Evolutionary conservation across 345 rosid species (phyloP).

Genomic region (Fremontodendron californicum): DNA sequence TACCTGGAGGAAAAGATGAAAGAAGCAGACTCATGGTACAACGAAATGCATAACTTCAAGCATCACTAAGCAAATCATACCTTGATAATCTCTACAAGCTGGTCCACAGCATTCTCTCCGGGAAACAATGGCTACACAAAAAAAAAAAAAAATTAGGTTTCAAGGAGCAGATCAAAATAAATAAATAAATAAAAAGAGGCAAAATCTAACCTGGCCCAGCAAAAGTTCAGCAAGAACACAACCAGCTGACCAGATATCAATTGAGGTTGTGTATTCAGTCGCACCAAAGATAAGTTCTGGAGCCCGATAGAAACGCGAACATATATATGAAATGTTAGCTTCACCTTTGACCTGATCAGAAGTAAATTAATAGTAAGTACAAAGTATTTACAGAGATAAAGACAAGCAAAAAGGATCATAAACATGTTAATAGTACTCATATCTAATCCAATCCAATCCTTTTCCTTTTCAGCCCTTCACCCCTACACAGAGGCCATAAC

Average conservation of each 20-base stretch:
- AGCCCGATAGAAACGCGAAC: constrained; percentile 69
- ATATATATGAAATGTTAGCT: constrained; percentile 61
- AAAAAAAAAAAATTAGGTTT: background rate
- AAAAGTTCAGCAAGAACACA: constrained; percentile 76
- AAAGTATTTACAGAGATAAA: background rate
- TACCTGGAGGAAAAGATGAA: constrained; percentile 46
- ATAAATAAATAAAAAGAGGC: background rate
- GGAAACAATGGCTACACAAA: constrained; percentile 75
- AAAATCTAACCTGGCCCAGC: constrained; percentile 56
- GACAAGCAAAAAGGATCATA: background rate
- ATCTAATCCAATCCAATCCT: background rate
- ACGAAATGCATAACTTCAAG: background rate
- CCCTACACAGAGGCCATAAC: background rate
- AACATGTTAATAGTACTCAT: background rate
- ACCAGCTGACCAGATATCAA: constrained; percentile 75
- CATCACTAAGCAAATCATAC: constrained; percentile 27
- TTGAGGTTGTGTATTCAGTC: constrained; percentile 63
- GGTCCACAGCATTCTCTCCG: constrained; percentile 91
- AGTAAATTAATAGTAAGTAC: background rate
- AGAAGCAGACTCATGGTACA: background rate
- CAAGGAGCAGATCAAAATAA: background rate
- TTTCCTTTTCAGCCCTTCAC: background rate
- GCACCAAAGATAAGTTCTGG: constrained; percentile 74
- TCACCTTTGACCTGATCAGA: constrained; percentile 63
- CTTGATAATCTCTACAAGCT: constrained; percentile 94